Conservation (phyloP, 176 grass and related monocot genomes). For the Microstegium vimineum region DNA sequence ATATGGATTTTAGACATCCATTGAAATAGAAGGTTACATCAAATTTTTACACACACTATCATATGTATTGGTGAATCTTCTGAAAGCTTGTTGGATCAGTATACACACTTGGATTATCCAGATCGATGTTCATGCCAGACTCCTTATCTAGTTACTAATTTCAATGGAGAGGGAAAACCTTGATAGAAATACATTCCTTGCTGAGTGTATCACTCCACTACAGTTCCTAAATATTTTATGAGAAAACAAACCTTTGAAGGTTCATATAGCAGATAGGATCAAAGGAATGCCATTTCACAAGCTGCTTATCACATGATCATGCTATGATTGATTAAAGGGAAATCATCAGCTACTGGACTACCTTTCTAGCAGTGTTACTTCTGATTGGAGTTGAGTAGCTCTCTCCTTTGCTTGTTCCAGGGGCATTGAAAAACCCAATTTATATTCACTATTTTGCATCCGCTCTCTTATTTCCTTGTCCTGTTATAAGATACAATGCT, state of each 20-base stretch:
- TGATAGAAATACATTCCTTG: background rate
- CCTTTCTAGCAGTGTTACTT: slow-evolving; percentile 81
- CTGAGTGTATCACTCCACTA: background rate
- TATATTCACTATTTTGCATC: slow-evolving; percentile 78
- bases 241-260: background rate
- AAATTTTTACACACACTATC: background rate
- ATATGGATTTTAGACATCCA: background rate
- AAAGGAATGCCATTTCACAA: background rate
- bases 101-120: background rate
- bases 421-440: slow-evolving; percentile 83
- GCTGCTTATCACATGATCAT: background rate
- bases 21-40: background rate
- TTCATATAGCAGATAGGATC: background rate
- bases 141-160: background rate
- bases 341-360: background rate
- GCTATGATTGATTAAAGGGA: background rate
- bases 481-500: slow-evolving; percentile 34
- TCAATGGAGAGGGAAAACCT: background rate
- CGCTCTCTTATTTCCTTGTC: slow-evolving; percentile 84
- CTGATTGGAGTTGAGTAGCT: slow-evolving; percentile 73
- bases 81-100: background rate
- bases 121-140: background rate
- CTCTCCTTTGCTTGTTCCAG: slow-evolving; percentile 70
- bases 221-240: background rate
- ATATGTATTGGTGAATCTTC: background rate